phyloP scores from a whole-genome alignment of 805 yeast species.

The Nakazawaea holstii region DNA sequence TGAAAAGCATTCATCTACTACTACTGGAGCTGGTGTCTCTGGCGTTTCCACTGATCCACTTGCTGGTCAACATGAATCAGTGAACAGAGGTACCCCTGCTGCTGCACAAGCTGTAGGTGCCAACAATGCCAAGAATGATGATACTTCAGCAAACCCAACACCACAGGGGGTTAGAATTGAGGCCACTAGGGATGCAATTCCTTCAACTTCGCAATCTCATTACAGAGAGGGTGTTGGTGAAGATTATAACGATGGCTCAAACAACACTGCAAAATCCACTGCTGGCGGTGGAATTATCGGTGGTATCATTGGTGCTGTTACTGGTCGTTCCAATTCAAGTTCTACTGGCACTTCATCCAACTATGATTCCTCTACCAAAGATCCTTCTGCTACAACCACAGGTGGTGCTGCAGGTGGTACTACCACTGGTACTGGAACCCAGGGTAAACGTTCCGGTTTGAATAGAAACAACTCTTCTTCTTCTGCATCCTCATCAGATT shows the following conservation, averaged over 20 bases:
- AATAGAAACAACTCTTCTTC: background rate
- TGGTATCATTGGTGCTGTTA: slow-evolving; percentile 6
- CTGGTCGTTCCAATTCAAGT: slow-evolving; percentile 1
- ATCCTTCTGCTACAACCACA: slow-evolving; percentile 2
- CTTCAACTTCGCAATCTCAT: background rate
- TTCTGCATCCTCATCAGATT: background rate
- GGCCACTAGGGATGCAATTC: background rate
- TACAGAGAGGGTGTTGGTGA: background rate
- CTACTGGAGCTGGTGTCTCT: background rate
- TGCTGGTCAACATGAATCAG: background rate
- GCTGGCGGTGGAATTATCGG: slow-evolving; percentile 14
- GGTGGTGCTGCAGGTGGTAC: background rate
- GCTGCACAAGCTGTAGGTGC: slow-evolving; percentile 6
- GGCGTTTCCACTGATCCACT: background rate
- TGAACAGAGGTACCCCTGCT: background rate
- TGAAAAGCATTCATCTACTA: no score
- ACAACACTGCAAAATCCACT: slow-evolving; percentile 12
- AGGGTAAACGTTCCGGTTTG: background rate
- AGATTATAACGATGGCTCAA: background rate
- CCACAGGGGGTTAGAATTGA: slow-evolving; percentile 4
- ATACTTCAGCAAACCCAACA: background rate
- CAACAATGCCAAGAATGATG: background rate
- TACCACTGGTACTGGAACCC: slow-evolving; percentile 4
- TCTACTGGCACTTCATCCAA: background rate
- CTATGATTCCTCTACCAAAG: background rate